Evolutionary conservation across 148 eudicot species (phyloP), one percentile per base, ranked within the genome.

Genomic region (Rhododendron mucronatum): DNA sequence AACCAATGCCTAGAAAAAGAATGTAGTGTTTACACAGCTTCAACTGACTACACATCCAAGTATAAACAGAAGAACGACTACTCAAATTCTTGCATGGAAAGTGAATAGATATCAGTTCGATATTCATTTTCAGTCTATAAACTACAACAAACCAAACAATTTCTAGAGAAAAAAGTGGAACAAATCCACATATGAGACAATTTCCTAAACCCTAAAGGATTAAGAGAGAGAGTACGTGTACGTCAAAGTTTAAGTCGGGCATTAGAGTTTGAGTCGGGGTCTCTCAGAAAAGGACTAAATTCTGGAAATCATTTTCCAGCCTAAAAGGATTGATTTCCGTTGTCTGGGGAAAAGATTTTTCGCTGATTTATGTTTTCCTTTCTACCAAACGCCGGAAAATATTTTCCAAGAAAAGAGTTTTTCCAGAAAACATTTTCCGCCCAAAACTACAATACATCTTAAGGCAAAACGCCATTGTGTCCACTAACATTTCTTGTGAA

Each of bases 1-100:
- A 10, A 86, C 89, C n/a, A 89, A 87, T 47, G 86, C 88, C 67
- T 86, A 75, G 57, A 86, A 41, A 75, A 35, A 35, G 41, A 33
- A 73, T 73, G 45, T 41, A 37, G 44, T 1, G 44, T 57, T 57
- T 57, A 0, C 61, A 21, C 3, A 21, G 67, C 67, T 61, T 61
- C 67, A 61, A 61, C 28, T 1, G 3, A 7, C 9, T 61, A 61
- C 67, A 21, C 67, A 61, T 61, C 26, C 67, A 61, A 61, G 67
- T 3, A 41, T 61, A 61, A 61, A 21, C n/a, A 61, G 26, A 61
- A 61, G 67, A 20, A 61, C 23, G 1, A 20, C 0, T 18, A n/a
- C 67, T 61, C 2, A 12, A 7, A 61, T 61, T 61, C 67, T 61
- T 61, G 67, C 10, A 6, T 5, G 10, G 10, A 21, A 61, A 61